Conservation (phyloP, 805 yeast species). For the Sugiyamaella chiloensis region DNA sequence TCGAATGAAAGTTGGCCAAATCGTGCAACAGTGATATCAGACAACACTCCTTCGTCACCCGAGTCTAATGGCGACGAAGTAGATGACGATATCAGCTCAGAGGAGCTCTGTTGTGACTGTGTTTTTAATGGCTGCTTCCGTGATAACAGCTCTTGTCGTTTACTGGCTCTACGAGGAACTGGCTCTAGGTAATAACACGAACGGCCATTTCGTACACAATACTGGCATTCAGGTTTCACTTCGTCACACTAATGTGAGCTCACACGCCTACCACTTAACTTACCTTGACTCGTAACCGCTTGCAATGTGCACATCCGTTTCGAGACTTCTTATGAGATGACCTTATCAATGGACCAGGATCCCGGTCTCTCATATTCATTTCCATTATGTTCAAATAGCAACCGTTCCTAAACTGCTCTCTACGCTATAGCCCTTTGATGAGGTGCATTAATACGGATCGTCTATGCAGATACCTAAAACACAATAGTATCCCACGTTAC, state of each 20-base stretch:
- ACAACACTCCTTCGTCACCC: not conserved
- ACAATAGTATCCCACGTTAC: no score
- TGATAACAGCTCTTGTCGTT: not conserved
- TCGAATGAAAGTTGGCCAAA: no score
- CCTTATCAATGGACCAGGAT: no score
- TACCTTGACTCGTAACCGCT: slow-evolving; percentile 10
- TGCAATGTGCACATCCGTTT: slow-evolving; percentile 8
- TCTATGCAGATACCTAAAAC: no score
- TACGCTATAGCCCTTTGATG: no score
- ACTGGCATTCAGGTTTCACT: slow-evolving; percentile 7
- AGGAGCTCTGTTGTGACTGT: not conserved
- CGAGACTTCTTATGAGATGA: slow-evolving; percentile 8
- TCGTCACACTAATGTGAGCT: slow-evolving; percentile 11
- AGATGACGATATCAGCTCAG: not conserved
- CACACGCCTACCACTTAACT: not conserved
- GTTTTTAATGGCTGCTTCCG: not conserved
- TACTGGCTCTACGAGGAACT: not conserved
- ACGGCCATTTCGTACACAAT: slow-evolving; percentile 2
- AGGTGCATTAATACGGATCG: no score
- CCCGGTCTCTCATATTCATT: no score
- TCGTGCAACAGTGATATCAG: no score
- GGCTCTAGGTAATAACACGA: not conserved
- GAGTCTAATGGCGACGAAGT: not conserved
- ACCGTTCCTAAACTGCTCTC: no score
- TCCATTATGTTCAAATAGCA: no score